A percentile compares a stretch with the other conserved stretches of the same genome.
Evolutionary conservation across 768 basidiomycete genomes (phyloP).

Genomic region (Hortiboletus flavorubellus): DNA sequence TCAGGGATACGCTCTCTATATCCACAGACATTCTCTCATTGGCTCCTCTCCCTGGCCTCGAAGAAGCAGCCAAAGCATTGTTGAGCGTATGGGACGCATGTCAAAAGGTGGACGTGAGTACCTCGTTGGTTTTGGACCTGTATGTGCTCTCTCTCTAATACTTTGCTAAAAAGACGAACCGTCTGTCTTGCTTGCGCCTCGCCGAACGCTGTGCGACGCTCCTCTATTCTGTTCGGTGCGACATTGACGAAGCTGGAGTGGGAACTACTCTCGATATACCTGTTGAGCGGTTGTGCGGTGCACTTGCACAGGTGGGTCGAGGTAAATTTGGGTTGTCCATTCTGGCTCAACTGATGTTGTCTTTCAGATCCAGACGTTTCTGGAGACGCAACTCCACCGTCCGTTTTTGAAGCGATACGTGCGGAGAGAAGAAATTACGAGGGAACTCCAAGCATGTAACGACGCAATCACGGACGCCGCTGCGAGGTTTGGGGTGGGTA

Average conservation of each 20-base stretch:
- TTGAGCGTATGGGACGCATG: slow-evolving; percentile 65
- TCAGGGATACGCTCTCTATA: slow-evolving; percentile 36
- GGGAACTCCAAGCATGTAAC: slow-evolving; percentile 51
- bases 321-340: too few species aligned
- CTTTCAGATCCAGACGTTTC: slow-evolving; percentile 46
- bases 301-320: slow-evolving; percentile 44
- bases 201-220: slow-evolving; percentile 71
- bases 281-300: slow-evolving; percentile 31
- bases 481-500: slow-evolving; percentile 23
- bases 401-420: slow-evolving; percentile 80
- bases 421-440: slow-evolving; percentile 64
- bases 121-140: neutral
- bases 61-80: slow-evolving; percentile 48
- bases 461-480: slow-evolving; percentile 48
- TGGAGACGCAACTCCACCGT: slow-evolving; percentile 56
- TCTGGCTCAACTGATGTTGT: neutral
- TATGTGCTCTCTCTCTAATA: neutral
- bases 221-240: slow-evolving; percentile 59
- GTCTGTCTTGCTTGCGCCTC: slow-evolving; percentile 63
- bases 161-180: slow-evolving; percentile 49
- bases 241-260: slow-evolving; percentile 57
- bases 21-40: slow-evolving; percentile 40
- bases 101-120: slow-evolving; percentile 56
- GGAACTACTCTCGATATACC: slow-evolving; percentile 47
- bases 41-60: slow-evolving; percentile 55